These are phyloP conservation scores for Pythium dissotocum DNA, from an alignment of 352 stramenopile species.

Conservation along the genomic window DNA sequence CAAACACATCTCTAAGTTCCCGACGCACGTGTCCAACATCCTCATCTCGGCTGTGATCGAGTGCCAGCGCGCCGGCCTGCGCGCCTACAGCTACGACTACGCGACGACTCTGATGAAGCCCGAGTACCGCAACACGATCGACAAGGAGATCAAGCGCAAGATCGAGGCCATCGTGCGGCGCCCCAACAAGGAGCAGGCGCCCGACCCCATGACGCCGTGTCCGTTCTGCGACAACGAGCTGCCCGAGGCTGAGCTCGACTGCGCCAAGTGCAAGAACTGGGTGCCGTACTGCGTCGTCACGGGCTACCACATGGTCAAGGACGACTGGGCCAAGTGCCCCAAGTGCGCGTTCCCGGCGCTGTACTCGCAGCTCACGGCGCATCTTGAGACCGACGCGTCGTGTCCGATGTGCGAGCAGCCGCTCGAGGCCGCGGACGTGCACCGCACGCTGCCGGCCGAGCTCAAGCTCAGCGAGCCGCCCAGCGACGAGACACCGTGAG, in stretches of 20 bases:
- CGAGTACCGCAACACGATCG: slow-evolving; percentile 86
- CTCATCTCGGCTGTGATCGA: slow-evolving; percentile 94
- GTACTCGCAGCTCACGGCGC: slow-evolving; percentile 84
- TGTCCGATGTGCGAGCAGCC: slow-evolving; percentile 82
- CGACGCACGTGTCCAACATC: slow-evolving; percentile 88
- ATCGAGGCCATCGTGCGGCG: slow-evolving; percentile 94
- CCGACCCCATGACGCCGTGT: slow-evolving; percentile 72
- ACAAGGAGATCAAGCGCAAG: slow-evolving; percentile 92
- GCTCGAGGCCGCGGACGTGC: slow-evolving; percentile 32
- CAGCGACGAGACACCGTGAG: slow-evolving; percentile 20
- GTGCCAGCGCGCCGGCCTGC: slow-evolving; percentile 90
- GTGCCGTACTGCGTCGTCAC: slow-evolving; percentile 94
- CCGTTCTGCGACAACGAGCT: slow-evolving; percentile 84
- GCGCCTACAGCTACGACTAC: slow-evolving; percentile 91
- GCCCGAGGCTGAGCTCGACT: slow-evolving; percentile 88
- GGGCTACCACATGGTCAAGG: slow-evolving; percentile 92
- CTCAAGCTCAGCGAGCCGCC: slow-evolving; percentile 18
- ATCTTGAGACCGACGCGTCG: slow-evolving; percentile 67
- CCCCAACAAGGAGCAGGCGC: slow-evolving; percentile 87
- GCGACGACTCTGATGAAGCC: slow-evolving; percentile 90
- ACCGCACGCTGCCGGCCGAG: slow-evolving; percentile 12
- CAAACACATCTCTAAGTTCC: slow-evolving; percentile 93
- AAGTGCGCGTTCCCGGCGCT: slow-evolving; percentile 88
- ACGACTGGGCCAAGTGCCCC: slow-evolving; percentile 92
- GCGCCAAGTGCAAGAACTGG: slow-evolving; percentile 89